Base-by-base conservation (phyloP, 768 basidiomycete genomes). In the Zangia roseola region DNA sequence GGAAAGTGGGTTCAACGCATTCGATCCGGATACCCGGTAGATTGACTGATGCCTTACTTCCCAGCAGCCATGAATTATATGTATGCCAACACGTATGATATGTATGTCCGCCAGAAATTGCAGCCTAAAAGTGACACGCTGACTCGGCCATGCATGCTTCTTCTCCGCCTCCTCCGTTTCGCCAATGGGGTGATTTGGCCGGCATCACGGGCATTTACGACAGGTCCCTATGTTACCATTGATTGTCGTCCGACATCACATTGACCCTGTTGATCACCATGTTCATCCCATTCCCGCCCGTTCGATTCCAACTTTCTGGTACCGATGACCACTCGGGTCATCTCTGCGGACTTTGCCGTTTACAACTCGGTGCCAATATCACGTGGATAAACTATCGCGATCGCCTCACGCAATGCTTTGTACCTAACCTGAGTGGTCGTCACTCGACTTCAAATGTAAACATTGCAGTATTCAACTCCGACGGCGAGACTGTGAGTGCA, bases 371-470 rank as follows among this genome's bases (percentile, higher is more conserved):
- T n/a, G 43, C n/a, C 14, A 39, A 40, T 7, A n/a, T 2, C 24
- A 12, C 8, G 17, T 21, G 26, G 36, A 30, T 26, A 17, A 36
- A 34, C 16, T 17, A 16, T 38, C 43, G 13, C 26, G n/a, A n/a
- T n/a, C n/a, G n/a, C 24, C 20, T 48, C 35, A 10, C 35, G 12
- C 10, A 13, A 40, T 28, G 12, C 10, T 23, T 26, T 46, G 82
- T 71, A 3, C 83, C 82, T 4, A 69, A 80, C 40, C 76, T 83
- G 66, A 73, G 79, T 9, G 90, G 87, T 6, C 76, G 83, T 38
- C 94, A 92, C 65, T 70, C 95, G 40, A 82, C 90, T 1, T 88
- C 85, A 2, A 95, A 94, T 58, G 88, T 82, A 46, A 89, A 94
- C 69, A 89, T 95, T 61, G 91, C 91, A 2, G 60, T 87, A 10